Base-by-base conservation (phyloP, 495 filamentous ascomycete species). In the Aspergillus saccharolyticus region DNA sequence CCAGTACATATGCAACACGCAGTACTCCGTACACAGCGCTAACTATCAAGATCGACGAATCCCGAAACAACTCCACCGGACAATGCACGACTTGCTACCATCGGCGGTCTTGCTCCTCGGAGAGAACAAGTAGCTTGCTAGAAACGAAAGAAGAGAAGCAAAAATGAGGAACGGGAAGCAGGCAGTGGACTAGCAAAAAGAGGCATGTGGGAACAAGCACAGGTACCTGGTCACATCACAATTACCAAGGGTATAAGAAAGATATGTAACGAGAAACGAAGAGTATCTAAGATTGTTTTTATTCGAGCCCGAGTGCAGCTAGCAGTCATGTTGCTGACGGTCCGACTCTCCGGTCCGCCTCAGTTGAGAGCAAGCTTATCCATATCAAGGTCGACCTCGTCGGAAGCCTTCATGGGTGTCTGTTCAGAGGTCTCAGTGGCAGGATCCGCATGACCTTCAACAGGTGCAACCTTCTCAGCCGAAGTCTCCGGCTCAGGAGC, bases 341-440 rank as follows among this genome's bases (percentile, higher is more conserved):
- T 12, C 33, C 2, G 12, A 12, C 2, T 39, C 33, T 9, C 2
- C 17, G 47, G 9, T 18, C 22, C 30, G 46, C 46, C 7, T 50
- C 21, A 71, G 55, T 63, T 65, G 52, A 73, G 57, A 18, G 69
- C 54, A 51, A 69, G 59, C 22, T 56, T 68, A 46, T 56, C 63
- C 52, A 71, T 65, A 51, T 73, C 70, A 57, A 72, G 59, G 33
- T 69, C 68, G 42, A 63, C 60, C 16, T 64, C 63, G 44, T 61
- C 53, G 10, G 63, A 49, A 20, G 33, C 47, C 30, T 54, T 19
- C 10, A 28, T 21, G 12, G 42, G n/a, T 6, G 42, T 28, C 12
- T 58, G 17, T 24, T 39, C 50, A 39, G 55, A 24, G 12, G 25
- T 42, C 44, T 59, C 45, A 1, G 44, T 20, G 22, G 25, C 33